These are phyloP conservation scores for Guadua angustifolia DNA, from an alignment of 176 grass and related monocot genomes.

Conservation along the genomic window DNA sequence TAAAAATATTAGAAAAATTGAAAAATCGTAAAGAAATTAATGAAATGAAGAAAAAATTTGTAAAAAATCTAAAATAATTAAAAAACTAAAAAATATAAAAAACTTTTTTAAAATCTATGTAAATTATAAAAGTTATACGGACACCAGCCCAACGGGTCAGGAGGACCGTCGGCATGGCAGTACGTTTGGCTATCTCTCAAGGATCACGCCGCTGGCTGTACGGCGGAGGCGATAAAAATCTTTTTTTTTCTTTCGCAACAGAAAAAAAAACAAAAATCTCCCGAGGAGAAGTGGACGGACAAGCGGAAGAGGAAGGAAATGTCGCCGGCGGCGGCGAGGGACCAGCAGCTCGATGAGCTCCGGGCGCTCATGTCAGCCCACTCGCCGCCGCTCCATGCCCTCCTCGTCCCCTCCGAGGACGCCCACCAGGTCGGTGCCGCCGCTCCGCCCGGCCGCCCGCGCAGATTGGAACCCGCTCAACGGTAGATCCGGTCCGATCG, in stretches of 20 bases:
- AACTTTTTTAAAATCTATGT: too few species aligned
- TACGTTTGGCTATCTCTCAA: too few species aligned
- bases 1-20: too few species aligned
- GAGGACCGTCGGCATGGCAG: too few species aligned
- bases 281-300: not conserved
- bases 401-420: constrained; percentile 91
- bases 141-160: too few species aligned
- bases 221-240: too few species aligned
- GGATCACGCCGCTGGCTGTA: too few species aligned
- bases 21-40: too few species aligned
- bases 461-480: not conserved
- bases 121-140: too few species aligned
- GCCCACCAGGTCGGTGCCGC: constrained; percentile 76
- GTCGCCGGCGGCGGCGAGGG: constrained; percentile 47
- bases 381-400: constrained; percentile 77
- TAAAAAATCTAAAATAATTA: too few species aligned
- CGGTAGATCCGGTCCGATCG: constrained; percentile 11
- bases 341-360: constrained; percentile 65
- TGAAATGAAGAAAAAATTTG: too few species aligned
- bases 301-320: constrained; percentile 9
- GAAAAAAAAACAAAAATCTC: not conserved
- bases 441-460: not conserved
- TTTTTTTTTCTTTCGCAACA: not conserved
- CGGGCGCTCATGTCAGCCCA: constrained; percentile 80
- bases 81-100: too few species aligned